phyloP scores from a whole-genome alignment of 345 rosid species.

The Gossypium stocksii region DNA sequence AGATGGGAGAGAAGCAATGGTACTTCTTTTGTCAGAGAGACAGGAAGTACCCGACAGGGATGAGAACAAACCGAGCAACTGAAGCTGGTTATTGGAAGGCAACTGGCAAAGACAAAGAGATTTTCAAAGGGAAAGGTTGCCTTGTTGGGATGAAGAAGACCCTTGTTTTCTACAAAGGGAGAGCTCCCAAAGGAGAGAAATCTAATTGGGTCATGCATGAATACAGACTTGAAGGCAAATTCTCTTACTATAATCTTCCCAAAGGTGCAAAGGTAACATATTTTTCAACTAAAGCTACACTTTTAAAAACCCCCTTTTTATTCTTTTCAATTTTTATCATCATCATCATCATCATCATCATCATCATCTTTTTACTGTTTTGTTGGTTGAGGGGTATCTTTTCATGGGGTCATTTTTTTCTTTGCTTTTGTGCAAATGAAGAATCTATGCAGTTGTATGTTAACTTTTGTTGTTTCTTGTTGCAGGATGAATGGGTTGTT shows the following conservation, averaged over 20 bases:
- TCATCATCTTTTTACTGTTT: slow-evolving; percentile 14
- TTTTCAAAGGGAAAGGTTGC: slow-evolving; percentile 54
- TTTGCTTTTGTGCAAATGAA: slow-evolving; percentile 32
- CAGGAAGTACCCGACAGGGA: slow-evolving; percentile 93
- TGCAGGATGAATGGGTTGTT: slow-evolving; percentile 96
- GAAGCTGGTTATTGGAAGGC: slow-evolving; percentile 96
- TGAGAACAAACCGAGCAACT: slow-evolving; percentile 95
- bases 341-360: too few relatives aligned
- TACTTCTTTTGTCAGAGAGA: slow-evolving; percentile 94
- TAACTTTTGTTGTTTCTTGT: slow-evolving; percentile 11
- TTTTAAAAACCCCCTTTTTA: neutral
- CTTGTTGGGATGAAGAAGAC: slow-evolving; percentile 99
- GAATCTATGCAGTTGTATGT: slow-evolving; percentile 11
- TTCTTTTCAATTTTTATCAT: neutral
- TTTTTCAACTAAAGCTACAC: neutral
- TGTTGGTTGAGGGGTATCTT: slow-evolving; percentile 33
- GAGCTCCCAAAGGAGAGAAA: slow-evolving; percentile 98
- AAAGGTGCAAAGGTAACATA: slow-evolving; percentile 52
- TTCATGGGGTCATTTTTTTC: slow-evolving; percentile 23
- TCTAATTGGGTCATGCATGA: slow-evolving; percentile 98
- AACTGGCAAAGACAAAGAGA: slow-evolving; percentile 90
- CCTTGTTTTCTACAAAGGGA: slow-evolving; percentile 86
- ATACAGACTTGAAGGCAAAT: slow-evolving; percentile 79
- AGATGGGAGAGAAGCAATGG: slow-evolving; percentile 95
- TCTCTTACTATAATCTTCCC: slow-evolving; percentile 66